phyloP scores from a whole-genome alignment of 257 asterid species.

The Lavandula angustifolia region DNA sequence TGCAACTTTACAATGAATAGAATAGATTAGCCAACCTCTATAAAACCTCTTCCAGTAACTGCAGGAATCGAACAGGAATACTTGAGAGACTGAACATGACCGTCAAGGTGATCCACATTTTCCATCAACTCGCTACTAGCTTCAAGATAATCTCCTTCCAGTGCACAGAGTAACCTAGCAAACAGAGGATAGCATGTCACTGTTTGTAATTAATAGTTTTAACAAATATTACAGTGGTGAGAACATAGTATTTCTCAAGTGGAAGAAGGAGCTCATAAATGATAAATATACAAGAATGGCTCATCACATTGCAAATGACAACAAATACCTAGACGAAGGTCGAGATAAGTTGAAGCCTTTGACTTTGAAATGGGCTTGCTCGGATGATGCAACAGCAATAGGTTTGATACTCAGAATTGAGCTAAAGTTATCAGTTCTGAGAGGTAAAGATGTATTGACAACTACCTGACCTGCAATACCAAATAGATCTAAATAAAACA shows the following conservation, averaged over 20 bases:
- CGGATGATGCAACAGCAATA: constrained; percentile 68
- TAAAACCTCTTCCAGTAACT: constrained; percentile 69
- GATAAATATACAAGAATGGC: constrained; percentile 9
- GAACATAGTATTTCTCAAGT: constrained; percentile 12
- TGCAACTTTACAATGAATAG: constrained; percentile 11
- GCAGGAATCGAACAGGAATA: constrained; percentile 57
- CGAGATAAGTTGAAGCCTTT: constrained; percentile 60
- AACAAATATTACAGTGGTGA: background rate
- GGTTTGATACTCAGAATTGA: constrained; percentile 62
- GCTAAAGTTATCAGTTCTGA: constrained; percentile 37
- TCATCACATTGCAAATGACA: constrained; percentile 20
- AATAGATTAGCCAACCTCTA: constrained; percentile 51
- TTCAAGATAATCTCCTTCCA: constrained; percentile 73
- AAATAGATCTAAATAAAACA: constrained; percentile 23
- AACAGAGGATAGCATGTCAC: constrained; percentile 18
- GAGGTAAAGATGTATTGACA: constrained; percentile 55
- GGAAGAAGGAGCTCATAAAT: constrained; percentile 11
- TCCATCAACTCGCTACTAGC: constrained; percentile 36
- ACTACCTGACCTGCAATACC: constrained; percentile 63
- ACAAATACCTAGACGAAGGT: constrained; percentile 57
- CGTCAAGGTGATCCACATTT: constrained; percentile 38
- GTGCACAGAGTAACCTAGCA: constrained; percentile 64
- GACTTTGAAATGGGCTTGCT: constrained; percentile 54
- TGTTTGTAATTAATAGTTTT: background rate
- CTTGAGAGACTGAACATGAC: constrained; percentile 44